Percentiles rank a stretch among this genome's conserved stretches.
phyloP scores from a whole-genome alignment of 768 basidiomycete genomes.

The Rhodotorula toruloides region DNA sequence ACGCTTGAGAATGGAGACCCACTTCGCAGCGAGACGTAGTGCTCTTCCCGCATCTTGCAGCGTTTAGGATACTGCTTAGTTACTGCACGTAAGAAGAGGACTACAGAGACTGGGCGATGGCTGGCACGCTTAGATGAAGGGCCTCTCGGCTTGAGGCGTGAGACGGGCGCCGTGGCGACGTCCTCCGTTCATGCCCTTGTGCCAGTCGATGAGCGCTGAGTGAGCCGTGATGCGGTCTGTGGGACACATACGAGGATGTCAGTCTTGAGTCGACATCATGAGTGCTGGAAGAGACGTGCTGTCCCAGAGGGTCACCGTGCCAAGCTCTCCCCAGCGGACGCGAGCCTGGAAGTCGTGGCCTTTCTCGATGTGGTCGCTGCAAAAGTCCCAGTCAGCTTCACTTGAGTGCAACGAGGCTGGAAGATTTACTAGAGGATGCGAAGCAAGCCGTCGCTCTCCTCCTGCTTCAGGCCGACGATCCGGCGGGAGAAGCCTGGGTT shows the following conservation, averaged over 20 bases:
- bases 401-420: not conserved
- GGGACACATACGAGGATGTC: not conserved
- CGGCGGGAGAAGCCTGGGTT: slow-evolving; percentile 72
- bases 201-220: slow-evolving; percentile 38
- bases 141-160: slow-evolving; percentile 38
- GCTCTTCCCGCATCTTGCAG: no score
- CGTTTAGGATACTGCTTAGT: no score
- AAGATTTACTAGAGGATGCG: slow-evolving; percentile 44
- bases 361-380: slow-evolving; percentile 63
- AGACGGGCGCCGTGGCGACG: slow-evolving; percentile 34
- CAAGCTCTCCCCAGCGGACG: slow-evolving; percentile 63
- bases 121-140: slow-evolving; percentile 23
- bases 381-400: not conserved
- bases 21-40: no score
- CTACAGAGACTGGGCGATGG: no score
- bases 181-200: slow-evolving; percentile 3
- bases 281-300: slow-evolving; percentile 42
- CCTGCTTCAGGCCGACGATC: slow-evolving; percentile 77
- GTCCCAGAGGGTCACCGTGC: slow-evolving; percentile 78
- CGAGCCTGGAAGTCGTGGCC: slow-evolving; percentile 74
- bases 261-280: no score
- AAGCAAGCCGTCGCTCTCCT: slow-evolving; percentile 64
- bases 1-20: no score
- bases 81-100: no score
- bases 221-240: slow-evolving; percentile 35